A percentile compares a stretch with the other conserved stretches of the same genome.
These are phyloP conservation scores for Penicillium sp. DNA, from an alignment of 2,329 filamentous ascomycete species.

Conservation along the genomic window DNA sequence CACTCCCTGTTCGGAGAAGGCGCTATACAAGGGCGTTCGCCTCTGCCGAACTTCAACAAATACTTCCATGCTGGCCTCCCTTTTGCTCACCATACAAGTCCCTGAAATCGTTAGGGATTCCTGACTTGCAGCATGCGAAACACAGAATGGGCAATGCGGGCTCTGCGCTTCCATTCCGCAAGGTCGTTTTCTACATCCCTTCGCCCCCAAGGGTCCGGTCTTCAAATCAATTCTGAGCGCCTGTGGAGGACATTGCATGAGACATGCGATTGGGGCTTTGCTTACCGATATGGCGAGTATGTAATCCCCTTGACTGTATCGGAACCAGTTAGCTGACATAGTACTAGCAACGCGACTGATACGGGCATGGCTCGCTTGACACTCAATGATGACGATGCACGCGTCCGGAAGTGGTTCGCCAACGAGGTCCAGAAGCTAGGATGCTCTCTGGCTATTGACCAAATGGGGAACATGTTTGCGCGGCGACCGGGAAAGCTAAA, in stretches of 20 bases:
- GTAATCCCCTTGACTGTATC: not conserved
- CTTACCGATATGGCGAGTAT: slow-evolving; percentile 31
- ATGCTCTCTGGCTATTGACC: slow-evolving; percentile 62
- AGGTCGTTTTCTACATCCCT: slow-evolving; percentile 13
- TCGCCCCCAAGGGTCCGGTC: slow-evolving; percentile 19
- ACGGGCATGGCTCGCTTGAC: slow-evolving; percentile 68
- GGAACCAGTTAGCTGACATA: not conserved
- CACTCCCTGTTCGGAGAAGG: not conserved
- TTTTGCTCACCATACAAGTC: not conserved
- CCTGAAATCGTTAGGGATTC: not conserved
- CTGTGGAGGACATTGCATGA: slow-evolving; percentile 33
- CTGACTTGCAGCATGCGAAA: slow-evolving; percentile 10
- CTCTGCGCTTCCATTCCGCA: slow-evolving; percentile 9
- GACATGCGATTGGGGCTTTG: slow-evolving; percentile 33
- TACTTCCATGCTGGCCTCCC: too few relatives aligned
- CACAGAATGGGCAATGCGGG: slow-evolving; percentile 6
- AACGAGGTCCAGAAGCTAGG: slow-evolving; percentile 58
- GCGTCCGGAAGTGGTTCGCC: slow-evolving; percentile 68
- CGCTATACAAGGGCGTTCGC: too few relatives aligned
- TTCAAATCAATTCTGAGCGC: slow-evolving; percentile 28
- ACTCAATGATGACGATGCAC: slow-evolving; percentile 65
- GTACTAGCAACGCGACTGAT: slow-evolving; percentile 20
- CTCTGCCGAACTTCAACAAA: too few relatives aligned
- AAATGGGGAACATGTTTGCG: slow-evolving; percentile 50
- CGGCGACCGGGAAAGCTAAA: slow-evolving; percentile 17